phyloP scores from a whole-genome alignment of 768 basidiomycete genomes.

The Tulasnella sp. region DNA sequence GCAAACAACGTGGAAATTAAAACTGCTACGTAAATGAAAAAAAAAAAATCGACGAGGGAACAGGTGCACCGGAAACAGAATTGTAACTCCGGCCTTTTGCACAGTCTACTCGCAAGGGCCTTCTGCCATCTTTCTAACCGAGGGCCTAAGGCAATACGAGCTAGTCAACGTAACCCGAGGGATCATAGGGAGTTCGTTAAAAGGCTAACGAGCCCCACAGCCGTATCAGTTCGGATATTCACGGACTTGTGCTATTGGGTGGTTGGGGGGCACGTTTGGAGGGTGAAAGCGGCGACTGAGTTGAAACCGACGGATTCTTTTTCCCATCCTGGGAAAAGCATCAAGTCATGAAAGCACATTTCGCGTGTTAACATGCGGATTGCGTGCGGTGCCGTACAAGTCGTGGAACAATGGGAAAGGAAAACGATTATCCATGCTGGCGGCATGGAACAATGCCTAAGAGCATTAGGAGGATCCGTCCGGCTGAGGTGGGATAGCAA shows the following conservation, averaged over 20 bases:
- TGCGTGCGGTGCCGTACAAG: neutral
- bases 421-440: neutral
- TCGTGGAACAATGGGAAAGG: neutral
- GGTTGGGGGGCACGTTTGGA: neutral
- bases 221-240: neutral
- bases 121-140: neutral
- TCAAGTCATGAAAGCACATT: neutral
- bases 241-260: neutral
- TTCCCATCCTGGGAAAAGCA: neutral
- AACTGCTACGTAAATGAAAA: neutral
- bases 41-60: constrained; percentile 5
- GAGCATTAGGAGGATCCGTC: neutral
- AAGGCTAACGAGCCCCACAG: neutral
- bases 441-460: neutral
- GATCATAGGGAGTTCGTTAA: neutral
- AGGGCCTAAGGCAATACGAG: neutral
- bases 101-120: neutral
- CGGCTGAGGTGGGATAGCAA: constrained; percentile 2
- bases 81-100: neutral
- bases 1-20: neutral
- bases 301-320: neutral
- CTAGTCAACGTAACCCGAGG: neutral
- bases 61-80: neutral
- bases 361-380: neutral
- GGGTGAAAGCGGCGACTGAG: constrained; percentile 4